Percentiles rank a stretch among this genome's conserved stretches.
phyloP scores from a whole-genome alignment of 768 basidiomycete species.

The Gelatoporia subvermispora region DNA sequence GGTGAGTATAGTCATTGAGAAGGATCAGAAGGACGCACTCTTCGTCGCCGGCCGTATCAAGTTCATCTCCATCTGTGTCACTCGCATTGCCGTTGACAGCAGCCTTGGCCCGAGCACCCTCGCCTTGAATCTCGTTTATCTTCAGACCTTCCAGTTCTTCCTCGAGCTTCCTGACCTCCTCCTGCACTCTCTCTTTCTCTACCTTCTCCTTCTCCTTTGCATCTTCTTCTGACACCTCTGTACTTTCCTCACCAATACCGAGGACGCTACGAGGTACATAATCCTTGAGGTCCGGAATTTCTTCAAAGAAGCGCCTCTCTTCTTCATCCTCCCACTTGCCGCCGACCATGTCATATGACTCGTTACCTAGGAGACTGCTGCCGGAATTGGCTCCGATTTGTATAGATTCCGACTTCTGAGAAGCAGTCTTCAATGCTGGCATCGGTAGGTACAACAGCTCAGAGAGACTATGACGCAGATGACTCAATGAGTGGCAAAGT shows the following conservation, averaged over 20 bases:
- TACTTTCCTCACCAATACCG: conserved; percentile 48
- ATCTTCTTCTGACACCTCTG: conserved; percentile 34
- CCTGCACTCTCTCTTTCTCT: conserved; percentile 56
- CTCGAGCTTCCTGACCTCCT: conserved; percentile 71
- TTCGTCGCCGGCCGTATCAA: conserved; percentile 35
- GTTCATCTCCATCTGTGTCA: conserved; percentile 22
- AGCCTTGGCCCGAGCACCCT: background rate
- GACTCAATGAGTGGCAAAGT: conserved; percentile 4
- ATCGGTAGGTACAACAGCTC: conserved; percentile 83
- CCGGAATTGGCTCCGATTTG: conserved; percentile 54
- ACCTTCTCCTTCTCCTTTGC: conserved; percentile 45
- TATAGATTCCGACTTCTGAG: conserved; percentile 79
- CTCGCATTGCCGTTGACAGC: conserved; percentile 9
- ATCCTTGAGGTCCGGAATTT: conserved; percentile 85
- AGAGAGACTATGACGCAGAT: conserved; percentile 55
- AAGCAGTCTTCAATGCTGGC: conserved; percentile 77
- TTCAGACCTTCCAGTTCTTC: conserved; percentile 68
- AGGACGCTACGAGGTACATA: conserved; percentile 87
- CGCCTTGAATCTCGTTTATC: conserved; percentile 27
- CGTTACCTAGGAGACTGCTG: conserved; percentile 14
- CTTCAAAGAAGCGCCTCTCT: conserved; percentile 90
- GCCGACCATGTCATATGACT: conserved; percentile 44
- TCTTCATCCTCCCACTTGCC: conserved; percentile 99
- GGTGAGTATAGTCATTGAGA: too few species aligned
- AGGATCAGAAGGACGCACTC: conserved; percentile 29